Conservation (phyloP, 2,329 filamentous ascomycete genomes). For the Alternaria infectoria region DNA sequence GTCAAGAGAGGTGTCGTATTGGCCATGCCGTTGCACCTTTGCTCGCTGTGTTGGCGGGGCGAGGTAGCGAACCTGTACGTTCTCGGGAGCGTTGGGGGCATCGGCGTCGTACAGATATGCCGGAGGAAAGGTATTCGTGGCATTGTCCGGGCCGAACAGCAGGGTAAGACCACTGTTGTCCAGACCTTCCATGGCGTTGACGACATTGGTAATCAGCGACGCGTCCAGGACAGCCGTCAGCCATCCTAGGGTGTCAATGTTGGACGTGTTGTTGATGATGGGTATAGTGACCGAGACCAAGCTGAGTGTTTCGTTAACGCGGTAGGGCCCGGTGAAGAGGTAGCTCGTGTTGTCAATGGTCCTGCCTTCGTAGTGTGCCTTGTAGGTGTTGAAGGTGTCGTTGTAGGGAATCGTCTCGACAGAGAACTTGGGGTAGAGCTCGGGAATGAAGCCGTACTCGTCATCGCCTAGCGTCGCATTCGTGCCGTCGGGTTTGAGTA, state of each 20-base stretch:
- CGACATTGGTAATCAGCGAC: conserved; percentile 66
- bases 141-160: conserved; percentile 70
- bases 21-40: conserved; percentile 29
- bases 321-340: conserved; percentile 77
- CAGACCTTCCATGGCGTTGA: conserved; percentile 71
- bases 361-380: conserved; percentile 53
- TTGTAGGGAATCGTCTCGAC: conserved; percentile 56
- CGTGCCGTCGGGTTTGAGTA: conserved; percentile 63
- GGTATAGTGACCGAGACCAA: conserved; percentile 83
- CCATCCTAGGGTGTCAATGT: conserved; percentile 75
- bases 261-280: conserved; percentile 70
- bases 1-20: conserved; percentile 33
- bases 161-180: conserved; percentile 73
- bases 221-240: conserved; percentile 81
- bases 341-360: conserved; percentile 57
- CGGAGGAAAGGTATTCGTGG: conserved; percentile 63
- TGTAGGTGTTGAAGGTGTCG: conserved; percentile 39
- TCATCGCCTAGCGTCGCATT: conserved; percentile 66
- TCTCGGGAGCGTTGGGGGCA: conserved; percentile 24
- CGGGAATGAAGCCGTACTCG: conserved; percentile 70
- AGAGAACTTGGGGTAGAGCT: conserved; percentile 80
- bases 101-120: conserved; percentile 40
- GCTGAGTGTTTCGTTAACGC: conserved; percentile 74
- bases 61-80: conserved; percentile 40
- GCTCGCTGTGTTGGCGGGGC: conserved; percentile 40